Percentiles rank a stretch among this genome's conserved stretches.
Evolutionary conservation across 495 filamentous ascomycete genomes (phyloP).

Genomic region (Aspergillus panamensis): DNA sequence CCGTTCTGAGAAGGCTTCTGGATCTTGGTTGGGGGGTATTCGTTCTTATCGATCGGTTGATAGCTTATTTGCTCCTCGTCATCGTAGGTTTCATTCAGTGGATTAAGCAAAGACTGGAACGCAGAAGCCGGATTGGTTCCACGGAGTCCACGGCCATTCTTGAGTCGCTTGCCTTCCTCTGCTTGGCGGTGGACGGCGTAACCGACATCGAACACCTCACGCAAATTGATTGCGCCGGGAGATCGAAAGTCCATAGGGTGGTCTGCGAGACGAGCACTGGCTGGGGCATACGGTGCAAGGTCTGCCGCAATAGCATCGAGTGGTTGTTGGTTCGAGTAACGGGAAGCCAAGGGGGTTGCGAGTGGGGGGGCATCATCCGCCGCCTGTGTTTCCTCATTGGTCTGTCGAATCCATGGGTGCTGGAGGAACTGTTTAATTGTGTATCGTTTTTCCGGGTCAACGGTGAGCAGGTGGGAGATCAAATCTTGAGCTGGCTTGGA

Average conservation of each 20-base stretch:
- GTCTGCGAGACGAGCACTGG: slow-evolving; percentile 46
- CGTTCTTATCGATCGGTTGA: slow-evolving; percentile 29
- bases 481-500: slow-evolving; percentile 93
- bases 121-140: slow-evolving; percentile 45
- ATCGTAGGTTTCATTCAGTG: slow-evolving; percentile 66
- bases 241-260: slow-evolving; percentile 88
- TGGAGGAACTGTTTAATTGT: slow-evolving; percentile 80
- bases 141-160: slow-evolving; percentile 70
- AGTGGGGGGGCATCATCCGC: slow-evolving; percentile 74
- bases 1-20: slow-evolving; percentile 53
- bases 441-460: slow-evolving; percentile 86
- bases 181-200: slow-evolving; percentile 96
- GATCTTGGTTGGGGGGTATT: slow-evolving; percentile 60
- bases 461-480: slow-evolving; percentile 84
- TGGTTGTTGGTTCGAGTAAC: slow-evolving; percentile 45
- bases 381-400: slow-evolving; percentile 70
- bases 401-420: slow-evolving; percentile 89
- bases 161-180: slow-evolving; percentile 89
- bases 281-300: slow-evolving; percentile 39
- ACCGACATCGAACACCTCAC: slow-evolving; percentile 95
- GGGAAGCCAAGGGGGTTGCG: slow-evolving; percentile 59
- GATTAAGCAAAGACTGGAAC: slow-evolving; percentile 55
- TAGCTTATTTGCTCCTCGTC: slow-evolving; percentile 54
- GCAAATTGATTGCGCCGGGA: slow-evolving; percentile 88
- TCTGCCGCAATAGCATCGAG: slow-evolving; percentile 34